These are phyloP conservation scores for Anisogramma anomala DNA, from an alignment of 2,329 filamentous ascomycete species.

Conservation along the genomic window DNA sequence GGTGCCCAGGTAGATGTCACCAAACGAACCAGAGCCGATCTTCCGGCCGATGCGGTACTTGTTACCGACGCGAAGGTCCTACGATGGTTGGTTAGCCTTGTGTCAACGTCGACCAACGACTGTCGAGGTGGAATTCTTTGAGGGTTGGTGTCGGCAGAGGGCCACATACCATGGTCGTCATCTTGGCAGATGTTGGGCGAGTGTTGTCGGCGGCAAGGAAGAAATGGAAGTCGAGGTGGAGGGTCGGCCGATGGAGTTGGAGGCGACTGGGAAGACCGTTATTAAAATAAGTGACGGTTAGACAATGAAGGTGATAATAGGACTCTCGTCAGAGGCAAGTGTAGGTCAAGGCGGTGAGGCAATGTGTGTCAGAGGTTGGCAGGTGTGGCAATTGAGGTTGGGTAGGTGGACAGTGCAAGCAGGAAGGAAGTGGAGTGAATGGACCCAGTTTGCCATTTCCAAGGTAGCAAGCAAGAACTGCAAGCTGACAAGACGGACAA, in stretches of 20 bases:
- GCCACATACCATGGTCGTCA: conserved; percentile 41
- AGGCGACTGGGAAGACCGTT: too few relatives aligned
- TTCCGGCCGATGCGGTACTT: conserved; percentile 99
- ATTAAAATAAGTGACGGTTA: not conserved
- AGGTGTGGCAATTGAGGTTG: too few relatives aligned
- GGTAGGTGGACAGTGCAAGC: conserved; percentile 6
- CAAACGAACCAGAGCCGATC: conserved; percentile 95
- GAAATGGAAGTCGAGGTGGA: conserved; percentile 11
- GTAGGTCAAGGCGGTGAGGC: not conserved
- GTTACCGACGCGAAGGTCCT: conserved; percentile 98
- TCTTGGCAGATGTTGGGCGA: conserved; percentile 21
- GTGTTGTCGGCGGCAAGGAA: conserved; percentile 14
- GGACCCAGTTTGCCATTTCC: not conserved
- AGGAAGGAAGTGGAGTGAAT: conserved; percentile 1
- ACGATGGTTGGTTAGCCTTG: conserved; percentile 14
- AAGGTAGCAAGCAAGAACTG: not conserved
- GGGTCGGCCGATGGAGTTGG: not conserved
- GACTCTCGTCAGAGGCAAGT: not conserved
- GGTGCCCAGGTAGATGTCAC: conserved; percentile 97
- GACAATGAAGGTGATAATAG: not conserved
- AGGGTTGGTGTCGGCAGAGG: not conserved
- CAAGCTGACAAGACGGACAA: not conserved
- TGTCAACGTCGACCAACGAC: not conserved
- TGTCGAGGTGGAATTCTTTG: not conserved
- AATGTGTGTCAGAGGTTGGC: too few relatives aligned